Base-by-base conservation (phyloP, 2,329 filamentous ascomycete species). In the Anisogramma anomala region DNA sequence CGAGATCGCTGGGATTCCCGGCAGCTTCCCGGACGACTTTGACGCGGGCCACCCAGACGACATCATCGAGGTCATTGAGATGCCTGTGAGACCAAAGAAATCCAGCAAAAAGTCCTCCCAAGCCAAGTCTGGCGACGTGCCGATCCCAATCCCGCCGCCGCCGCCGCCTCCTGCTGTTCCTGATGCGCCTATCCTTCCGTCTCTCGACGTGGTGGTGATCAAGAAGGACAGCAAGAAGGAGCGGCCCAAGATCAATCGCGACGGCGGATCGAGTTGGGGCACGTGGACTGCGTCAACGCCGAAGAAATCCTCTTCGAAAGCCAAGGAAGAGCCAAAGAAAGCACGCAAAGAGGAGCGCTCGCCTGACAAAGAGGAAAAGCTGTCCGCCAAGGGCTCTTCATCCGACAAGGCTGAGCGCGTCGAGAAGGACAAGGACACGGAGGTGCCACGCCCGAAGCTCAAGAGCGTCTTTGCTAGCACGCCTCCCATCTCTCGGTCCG, bases 211-310 rank as follows among this genome's bases (percentile, higher is more conserved):
- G 37, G 63, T n/a, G n/a, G n/a, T n/a, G n/a, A n/a, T 69, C 10
- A 77, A 68, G 46, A 75, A 72, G 39, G 57, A 67, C 4, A 69
- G 69, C 3, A 84, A 77, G 61, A 93, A 82, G 57, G 84, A 93
- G 48, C 81, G 86, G 11, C 66, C 82, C 20, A 85, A 81, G 54
- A 75, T 87, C 48, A 83, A 77, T 51, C 82, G 84, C 43, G 79
- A 82, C 27, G 71, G 74, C 26, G 33, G 41, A 8, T 68, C 74
- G 10, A 77, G 82, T 22, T 91, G 86, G 85, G 81, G 79, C 26
- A 77, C 78, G 57, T 89, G 82, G 82, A 75, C 73, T 14, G 71
- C 77, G 13, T 65, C 71, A 3, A 61, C 68, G 15, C 60, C 59
- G 15, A 69, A 69, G 48, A 79, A 82, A 49, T 56, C 67, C 2